A percentile compares a stretch with the other conserved stretches of the same genome.
phyloP scores from a whole-genome alignment of 805 yeast species.

The Kockiozyma suomiensis region DNA sequence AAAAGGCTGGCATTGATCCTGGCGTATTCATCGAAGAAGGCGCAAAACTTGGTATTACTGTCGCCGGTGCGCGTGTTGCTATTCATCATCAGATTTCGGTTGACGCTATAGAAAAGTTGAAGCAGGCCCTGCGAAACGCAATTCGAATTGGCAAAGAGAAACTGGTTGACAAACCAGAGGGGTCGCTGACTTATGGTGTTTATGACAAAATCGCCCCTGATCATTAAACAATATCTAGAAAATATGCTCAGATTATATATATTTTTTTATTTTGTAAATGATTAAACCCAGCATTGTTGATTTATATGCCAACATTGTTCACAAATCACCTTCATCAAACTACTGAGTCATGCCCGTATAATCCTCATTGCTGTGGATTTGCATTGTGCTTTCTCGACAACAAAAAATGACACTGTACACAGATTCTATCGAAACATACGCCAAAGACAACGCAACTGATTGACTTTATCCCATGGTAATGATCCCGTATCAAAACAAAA shows the following conservation, averaged over 20 bases:
- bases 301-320: background rate
- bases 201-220: constrained; percentile 20
- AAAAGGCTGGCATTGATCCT: constrained; percentile 58
- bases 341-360: background rate
- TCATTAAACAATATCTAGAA: background rate
- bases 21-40: constrained; percentile 57
- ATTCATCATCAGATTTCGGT: constrained; percentile 71
- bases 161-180: constrained; percentile 1
- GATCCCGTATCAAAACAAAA: background rate
- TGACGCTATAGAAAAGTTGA: constrained; percentile 59
- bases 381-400: background rate
- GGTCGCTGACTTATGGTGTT: constrained; percentile 10
- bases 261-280: background rate
- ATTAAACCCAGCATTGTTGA: background rate
- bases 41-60: constrained; percentile 59
- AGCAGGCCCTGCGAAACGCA: constrained; percentile 46
- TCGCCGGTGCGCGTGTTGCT: constrained; percentile 75
- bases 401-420: constrained; percentile 4
- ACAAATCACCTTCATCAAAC: background rate
- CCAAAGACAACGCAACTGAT: background rate
- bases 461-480: background rate
- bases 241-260: background rate
- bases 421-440: background rate
- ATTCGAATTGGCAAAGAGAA: constrained; percentile 19
- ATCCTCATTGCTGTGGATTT: background rate